Evolutionary conservation across 257 asterid species (phyloP).

Genomic region (Solanum virginianum): DNA sequence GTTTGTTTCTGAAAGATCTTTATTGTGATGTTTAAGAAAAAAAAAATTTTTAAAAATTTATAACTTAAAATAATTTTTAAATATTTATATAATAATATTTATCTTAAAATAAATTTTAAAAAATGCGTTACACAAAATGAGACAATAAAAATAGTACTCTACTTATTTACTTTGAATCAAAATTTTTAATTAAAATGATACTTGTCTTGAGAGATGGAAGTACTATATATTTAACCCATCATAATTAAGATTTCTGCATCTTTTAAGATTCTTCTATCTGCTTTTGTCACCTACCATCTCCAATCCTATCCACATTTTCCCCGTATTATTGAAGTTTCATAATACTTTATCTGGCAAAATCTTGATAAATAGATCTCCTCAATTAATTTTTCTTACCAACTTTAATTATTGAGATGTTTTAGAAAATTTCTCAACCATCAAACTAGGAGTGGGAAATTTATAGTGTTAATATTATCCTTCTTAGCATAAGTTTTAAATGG

Average conservation of each 20-base stretch:
- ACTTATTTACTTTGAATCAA: background rate
- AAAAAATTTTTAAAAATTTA: too few relatives aligned
- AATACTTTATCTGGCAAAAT: background rate
- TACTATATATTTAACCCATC: background rate
- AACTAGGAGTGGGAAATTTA: background rate
- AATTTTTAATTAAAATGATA: background rate
- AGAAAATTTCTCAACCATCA: background rate
- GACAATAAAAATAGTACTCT: too few relatives aligned
- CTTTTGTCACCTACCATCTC: conserved; percentile 4
- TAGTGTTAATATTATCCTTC: background rate
- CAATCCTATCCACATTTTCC: background rate
- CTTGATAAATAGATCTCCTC: background rate
- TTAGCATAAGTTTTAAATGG: background rate
- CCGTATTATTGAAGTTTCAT: background rate
- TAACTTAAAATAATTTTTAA: too few relatives aligned
- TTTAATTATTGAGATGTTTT: background rate
- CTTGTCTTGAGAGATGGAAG: background rate
- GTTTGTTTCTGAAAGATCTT: too few relatives aligned
- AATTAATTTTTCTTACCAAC: background rate
- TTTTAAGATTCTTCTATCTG: conserved; percentile 1
- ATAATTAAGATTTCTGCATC: background rate
- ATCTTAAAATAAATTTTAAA: too few relatives aligned
- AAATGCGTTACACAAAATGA: too few relatives aligned
- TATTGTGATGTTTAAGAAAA: too few relatives aligned
- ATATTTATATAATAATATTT: too few relatives aligned